Conservation (phyloP, 768 basidiomycete genomes). For the Pleurotus cornucopiae region DNA sequence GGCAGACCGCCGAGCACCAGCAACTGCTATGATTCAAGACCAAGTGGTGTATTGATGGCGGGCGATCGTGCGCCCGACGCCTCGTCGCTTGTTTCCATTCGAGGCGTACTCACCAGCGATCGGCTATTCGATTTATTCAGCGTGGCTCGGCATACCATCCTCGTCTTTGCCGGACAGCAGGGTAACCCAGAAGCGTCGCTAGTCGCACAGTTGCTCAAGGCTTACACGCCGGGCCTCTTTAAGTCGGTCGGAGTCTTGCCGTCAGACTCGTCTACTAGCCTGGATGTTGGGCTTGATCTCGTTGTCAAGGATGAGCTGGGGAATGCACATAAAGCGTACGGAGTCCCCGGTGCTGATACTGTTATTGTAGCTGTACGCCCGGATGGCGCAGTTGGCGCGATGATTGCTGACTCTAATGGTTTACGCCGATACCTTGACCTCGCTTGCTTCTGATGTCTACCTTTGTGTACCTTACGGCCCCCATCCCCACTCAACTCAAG, state of each 20-base stretch:
- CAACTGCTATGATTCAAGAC: conserved; percentile 18
- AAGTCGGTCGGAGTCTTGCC: not conserved
- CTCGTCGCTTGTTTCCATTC: not conserved
- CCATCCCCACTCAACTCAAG: no score
- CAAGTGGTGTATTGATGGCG: conserved; percentile 5
- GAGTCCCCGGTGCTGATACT: not conserved
- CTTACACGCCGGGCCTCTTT: not conserved
- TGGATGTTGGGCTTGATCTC: not conserved
- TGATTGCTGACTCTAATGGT: not conserved
- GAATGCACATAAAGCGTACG: not conserved
- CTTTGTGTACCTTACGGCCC: no score
- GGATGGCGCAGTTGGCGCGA: conserved; percentile 4
- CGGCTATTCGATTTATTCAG: conserved; percentile 7
- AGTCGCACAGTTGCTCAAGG: not conserved
- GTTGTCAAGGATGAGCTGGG: not conserved
- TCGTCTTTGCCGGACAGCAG: conserved; percentile 1
- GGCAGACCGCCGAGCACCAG: not conserved
- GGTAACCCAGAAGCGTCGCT: not conserved
- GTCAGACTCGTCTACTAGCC: not conserved
- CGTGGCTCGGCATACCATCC: conserved; percentile 2
- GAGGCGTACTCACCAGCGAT: not conserved
- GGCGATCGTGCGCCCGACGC: conserved; percentile 9
- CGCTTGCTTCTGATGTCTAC: not conserved
- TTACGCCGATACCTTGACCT: not conserved
- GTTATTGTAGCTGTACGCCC: not conserved